phyloP scores from a whole-genome alignment of 257 asterid species.

The Plectranthus barbatus region DNA sequence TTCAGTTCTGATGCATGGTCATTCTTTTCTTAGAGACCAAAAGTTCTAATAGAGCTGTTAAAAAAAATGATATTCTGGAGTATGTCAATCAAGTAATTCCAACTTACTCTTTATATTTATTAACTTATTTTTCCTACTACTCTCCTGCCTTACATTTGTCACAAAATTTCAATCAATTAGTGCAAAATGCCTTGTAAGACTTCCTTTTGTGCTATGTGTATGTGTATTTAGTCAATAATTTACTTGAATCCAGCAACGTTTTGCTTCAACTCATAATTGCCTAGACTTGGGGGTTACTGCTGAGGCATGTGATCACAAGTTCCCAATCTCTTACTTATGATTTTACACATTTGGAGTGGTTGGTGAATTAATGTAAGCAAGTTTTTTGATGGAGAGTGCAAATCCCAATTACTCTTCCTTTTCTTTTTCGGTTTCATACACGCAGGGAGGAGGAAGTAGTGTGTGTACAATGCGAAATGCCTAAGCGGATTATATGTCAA shows the following conservation, averaged over 20 bases:
- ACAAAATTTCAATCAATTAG: background rate
- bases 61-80: constrained; percentile 8
- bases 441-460: constrained; percentile 63
- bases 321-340: background rate
- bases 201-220: background rate
- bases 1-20: background rate
- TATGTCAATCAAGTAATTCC: background rate
- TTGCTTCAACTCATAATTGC: background rate
- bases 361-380: constrained; percentile 3
- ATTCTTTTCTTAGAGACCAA: background rate
- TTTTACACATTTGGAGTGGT: too few relatives aligned
- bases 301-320: constrained; percentile 1
- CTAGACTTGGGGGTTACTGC: constrained; percentile 5
- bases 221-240: background rate
- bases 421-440: constrained; percentile 32
- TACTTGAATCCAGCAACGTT: constrained; percentile 11
- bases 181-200: background rate
- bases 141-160: too few relatives aligned
- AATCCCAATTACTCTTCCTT: constrained; percentile 44
- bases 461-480: constrained; percentile 35
- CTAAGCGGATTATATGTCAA: constrained; percentile 33
- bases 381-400: constrained; percentile 27
- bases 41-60: constrained; percentile 10
- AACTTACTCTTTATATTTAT: constrained; percentile 3
- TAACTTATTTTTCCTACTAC: background rate